Base-by-base conservation (phyloP, 192 early-diverging fungal species). In the Umbelopsis vinacea region DNA sequence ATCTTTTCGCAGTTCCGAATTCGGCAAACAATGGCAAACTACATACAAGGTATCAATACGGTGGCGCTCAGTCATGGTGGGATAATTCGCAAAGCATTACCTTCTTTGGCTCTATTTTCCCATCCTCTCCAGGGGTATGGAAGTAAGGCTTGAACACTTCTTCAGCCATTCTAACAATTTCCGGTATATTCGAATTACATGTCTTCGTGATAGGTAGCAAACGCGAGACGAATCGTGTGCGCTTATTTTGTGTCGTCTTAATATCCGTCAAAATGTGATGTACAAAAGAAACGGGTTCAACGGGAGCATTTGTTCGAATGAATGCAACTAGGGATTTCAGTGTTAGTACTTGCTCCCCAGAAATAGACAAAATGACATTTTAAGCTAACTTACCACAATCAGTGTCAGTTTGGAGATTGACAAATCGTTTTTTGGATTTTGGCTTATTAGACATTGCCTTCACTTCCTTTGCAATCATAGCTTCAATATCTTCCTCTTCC, bases 1-100 rank as follows among this genome's bases (percentile, higher is more conserved):
- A 89, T 71, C 54, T 82, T 84, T 46, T 82, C 71, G 66, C 85
- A 89, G 47, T 90, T 84, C 54, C 89, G 82, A n/a, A 89, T 80
- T 63, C 84, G 86, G 48, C 81, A 79, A 14, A 85, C 69, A 67
- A 90, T 74, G 24, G 82, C 77, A 80, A 87, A 91, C 89, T 88
- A 75, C 8, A 57, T 1, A n/a, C 52, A 40, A 2, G 0, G 19
- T 37, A 12, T 63, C 14, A 63, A 15, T 26, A 37, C 15, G 29
- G 2, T 14, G 35, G 17, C 19, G 10, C 26, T 6, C 29, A 29
- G 7, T 37, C 3, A 33, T 29, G 4, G 33, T 14, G 0, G 17
- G 3, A 29, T 35, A n/a, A 7, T 6, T 33, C 17, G 11, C 6
- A 35, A 38, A 7, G 4, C 15, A 22, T 66, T 71, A 81, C 70